These are phyloP conservation scores for Anethum foeniculum DNA, from an alignment of 140 eudicot species.

Conservation along the genomic window DNA sequence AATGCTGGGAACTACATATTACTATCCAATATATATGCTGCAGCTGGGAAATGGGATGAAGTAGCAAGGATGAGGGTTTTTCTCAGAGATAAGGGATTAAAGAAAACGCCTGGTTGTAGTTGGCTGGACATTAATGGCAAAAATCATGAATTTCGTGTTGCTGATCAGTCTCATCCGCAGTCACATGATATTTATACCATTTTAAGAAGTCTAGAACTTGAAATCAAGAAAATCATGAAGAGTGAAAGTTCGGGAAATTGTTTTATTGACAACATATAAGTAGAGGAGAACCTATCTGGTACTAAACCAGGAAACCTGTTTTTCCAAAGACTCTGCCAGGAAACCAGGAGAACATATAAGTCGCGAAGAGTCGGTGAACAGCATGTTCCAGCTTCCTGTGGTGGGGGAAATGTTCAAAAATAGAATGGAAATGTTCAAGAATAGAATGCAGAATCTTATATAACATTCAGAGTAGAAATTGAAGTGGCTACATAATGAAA, in stretches of 20 bases:
- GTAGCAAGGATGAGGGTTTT: constrained; percentile 5
- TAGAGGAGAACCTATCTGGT: neutral
- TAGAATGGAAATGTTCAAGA: no score
- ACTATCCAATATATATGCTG: constrained; percentile 19
- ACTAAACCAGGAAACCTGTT: neutral
- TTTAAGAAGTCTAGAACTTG: constrained; percentile 6
- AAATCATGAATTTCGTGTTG: constrained; percentile 33
- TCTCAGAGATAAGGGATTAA: constrained; percentile 13
- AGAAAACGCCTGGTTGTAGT: constrained; percentile 18
- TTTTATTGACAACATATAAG: neutral
- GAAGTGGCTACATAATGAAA: no score
- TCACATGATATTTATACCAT: constrained; percentile 26
- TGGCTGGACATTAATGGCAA: constrained; percentile 22
- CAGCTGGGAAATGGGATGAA: constrained; percentile 19
- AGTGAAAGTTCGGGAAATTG: neutral
- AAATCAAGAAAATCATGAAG: constrained; percentile 3
- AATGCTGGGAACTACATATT: constrained; percentile 16
- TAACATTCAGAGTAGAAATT: no score
- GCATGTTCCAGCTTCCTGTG: no score
- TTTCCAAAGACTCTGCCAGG: neutral
- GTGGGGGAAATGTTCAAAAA: no score
- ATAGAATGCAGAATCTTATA: no score
- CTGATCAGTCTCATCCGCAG: constrained; percentile 35
- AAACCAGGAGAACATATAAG: no score
- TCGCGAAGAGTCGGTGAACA: no score